Conservation (phyloP, 2,329 filamentous ascomycete genomes). For the Aureobasidium subglaciale region DNA sequence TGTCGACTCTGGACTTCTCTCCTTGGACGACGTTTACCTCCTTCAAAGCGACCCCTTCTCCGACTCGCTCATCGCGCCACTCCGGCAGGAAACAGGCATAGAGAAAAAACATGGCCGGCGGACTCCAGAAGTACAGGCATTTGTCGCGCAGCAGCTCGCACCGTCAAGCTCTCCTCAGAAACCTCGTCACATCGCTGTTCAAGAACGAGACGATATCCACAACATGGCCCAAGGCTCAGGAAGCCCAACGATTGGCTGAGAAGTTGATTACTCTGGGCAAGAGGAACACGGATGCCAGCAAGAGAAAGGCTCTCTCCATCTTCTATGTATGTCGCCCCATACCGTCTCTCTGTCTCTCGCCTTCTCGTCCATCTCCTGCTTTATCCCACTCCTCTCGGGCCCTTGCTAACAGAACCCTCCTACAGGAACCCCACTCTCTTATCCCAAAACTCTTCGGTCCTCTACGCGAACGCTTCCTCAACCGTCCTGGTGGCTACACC, state of each 20-base stretch:
- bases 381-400: background rate
- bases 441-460: slow-evolving; percentile 84
- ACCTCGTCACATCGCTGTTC: slow-evolving; percentile 91
- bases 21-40: no score
- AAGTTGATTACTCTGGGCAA: slow-evolving; percentile 92
- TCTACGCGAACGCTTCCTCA: slow-evolving; percentile 69
- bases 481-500: slow-evolving; percentile 85
- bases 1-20: background rate
- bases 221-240: slow-evolving; percentile 94
- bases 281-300: slow-evolving; percentile 78
- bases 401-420: background rate
- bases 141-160: slow-evolving; percentile 80
- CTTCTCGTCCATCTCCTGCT: background rate
- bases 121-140: slow-evolving; percentile 79
- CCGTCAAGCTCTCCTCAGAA: slow-evolving; percentile 85
- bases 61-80: background rate
- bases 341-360: background rate
- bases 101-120: slow-evolving; percentile 65
- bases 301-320: slow-evolving; percentile 63
- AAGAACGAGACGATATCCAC: slow-evolving; percentile 89
- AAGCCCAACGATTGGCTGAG: slow-evolving; percentile 87
- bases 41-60: background rate
- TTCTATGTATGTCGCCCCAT: slow-evolving; percentile 62
- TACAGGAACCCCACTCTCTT: slow-evolving; percentile 58
- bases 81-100: background rate